Evolutionary conservation across 371 early-diverging fungal species (phyloP), one percentile per base, ranked within the genome.

Genomic region (Zancudomyces culisetae): DNA sequence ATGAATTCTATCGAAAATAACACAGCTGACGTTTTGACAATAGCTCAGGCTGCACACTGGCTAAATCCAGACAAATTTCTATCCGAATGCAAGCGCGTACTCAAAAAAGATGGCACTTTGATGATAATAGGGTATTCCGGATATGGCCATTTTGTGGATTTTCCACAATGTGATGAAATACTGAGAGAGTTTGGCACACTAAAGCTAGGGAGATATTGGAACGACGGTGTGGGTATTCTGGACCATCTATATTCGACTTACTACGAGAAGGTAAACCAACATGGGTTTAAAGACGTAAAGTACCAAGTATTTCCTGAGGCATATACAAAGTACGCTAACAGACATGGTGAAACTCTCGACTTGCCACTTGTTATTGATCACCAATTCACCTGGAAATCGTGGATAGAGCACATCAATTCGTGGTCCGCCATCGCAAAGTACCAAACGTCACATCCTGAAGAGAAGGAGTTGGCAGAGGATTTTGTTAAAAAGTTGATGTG

Each of bases 41-140:
- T 70, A 1, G 78, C 75, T 1, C 69, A 72, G 20, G 76, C 72
- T 0, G 68, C 77, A 29, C 82, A 80, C 52, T 82, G 80, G 79
- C 75, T 83, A 43, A 62, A 80, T 23, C 60, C 71, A 23, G 64
- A 64, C 3, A 28, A 53, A 22, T 81, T 81, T 60, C 70, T 73
- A 43, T 55, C 60, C 4, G 80, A 81, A 56, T 70, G 70, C 19
- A 68, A 69, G 50, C 75, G 81, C 8, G 74, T 80, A 22, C 72
- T 84, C 24, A 76, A 73, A 47, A 76, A 73, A n/a, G 56, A 52
- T 1, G 82, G 82, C 4, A 80, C 81, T 0, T 61, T 84, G 28
- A 80, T 75, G 1, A 67, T 80, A 13, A 72, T 77, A 50, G 71
- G 76, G 0, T 84, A 82, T 58, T 45, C 60, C 2, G 61, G 60